These are phyloP conservation scores for Fusarium austroafricanum DNA, from an alignment of 2,329 filamentous ascomycete genomes.

Conservation along the genomic window DNA sequence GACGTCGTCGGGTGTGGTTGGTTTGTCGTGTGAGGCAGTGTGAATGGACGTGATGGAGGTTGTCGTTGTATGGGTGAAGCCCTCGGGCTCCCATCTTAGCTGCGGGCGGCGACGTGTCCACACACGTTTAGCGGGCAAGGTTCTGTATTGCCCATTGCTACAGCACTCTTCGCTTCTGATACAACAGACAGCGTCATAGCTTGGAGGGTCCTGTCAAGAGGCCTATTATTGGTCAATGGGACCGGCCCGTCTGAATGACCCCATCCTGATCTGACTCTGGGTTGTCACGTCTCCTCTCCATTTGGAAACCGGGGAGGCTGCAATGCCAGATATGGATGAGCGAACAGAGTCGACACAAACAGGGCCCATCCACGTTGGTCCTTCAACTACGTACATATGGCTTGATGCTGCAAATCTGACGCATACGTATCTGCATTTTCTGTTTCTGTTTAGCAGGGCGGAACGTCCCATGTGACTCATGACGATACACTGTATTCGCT, in stretches of 20 bases:
- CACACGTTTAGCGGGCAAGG: constrained; percentile 22
- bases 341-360: constrained; percentile 12
- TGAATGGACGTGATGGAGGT: constrained; percentile 28
- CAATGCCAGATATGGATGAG: constrained; percentile 27
- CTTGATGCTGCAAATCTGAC: constrained; percentile 7
- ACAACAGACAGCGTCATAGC: constrained; percentile 31
- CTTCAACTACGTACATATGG: neutral
- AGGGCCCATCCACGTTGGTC: constrained; percentile 17
- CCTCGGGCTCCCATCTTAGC: too few species aligned
- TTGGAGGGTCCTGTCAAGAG: constrained; percentile 16
- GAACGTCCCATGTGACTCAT: constrained; percentile 30
- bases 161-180: constrained; percentile 12
- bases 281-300: constrained; percentile 35
- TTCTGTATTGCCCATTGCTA: neutral
- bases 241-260: constrained; percentile 17
- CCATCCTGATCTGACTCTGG: constrained; percentile 35
- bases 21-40: constrained; percentile 29
- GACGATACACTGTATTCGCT: constrained; percentile 22
- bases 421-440: constrained; percentile 4
- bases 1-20: constrained; percentile 42
- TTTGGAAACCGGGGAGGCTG: constrained; percentile 32
- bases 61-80: constrained; percentile 19
- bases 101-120: constrained; percentile 40
- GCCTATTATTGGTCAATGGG: constrained; percentile 35
- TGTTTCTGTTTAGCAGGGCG: constrained; percentile 24